Evolutionary conservation across 257 asterid species (phyloP), one percentile per base, ranked within the genome.

Genomic region (Vinca minor): DNA sequence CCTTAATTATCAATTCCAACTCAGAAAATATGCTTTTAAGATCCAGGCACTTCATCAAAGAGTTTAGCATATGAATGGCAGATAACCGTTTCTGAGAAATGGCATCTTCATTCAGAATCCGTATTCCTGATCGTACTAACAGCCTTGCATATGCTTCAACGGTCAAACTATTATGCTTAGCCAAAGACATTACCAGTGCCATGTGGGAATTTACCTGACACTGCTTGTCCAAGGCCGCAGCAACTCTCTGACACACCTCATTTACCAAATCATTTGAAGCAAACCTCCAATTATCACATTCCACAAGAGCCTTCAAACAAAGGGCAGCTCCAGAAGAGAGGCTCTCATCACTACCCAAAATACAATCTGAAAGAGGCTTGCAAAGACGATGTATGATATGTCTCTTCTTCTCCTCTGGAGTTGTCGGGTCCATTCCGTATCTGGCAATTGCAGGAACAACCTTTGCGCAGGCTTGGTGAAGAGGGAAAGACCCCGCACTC

Each of bases 401-500:
- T 56, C 82, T 81, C 77, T 89, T 92, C 80, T 77, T 79, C 11
- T 87, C 96, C 70, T 84, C 89, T 0, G 81, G 83, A 17, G 95
- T 82, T 31, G 93, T 81, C 3, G 96, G 91, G 68, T 87, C 96
- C 52, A 92, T 89, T 21, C 91, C 95, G 36, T 85, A 87, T 62
- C 98, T 81, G 17, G 96, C 94, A 62, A 92, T 85, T 50, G 96
- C 89, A 15, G 96, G 96, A 69, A 85, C 95, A 76, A 92, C 98
- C 75, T 92, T 92, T 3, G 98, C 84, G 80, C 98, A 89, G 58
- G 98, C 95, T 77, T 87, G 96, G 64, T 92, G 98, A 78, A 92
- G 98, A 63, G 96, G 87, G 73, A 85, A 92, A 39, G 96, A 86
- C 42, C 96, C 98, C 1, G 86, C 93, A 67, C 98, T 92, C 21